These are phyloP conservation scores for Leptosphaerulina australis DNA, from an alignment of 2,329 filamentous ascomycete species.

Conservation along the genomic window DNA sequence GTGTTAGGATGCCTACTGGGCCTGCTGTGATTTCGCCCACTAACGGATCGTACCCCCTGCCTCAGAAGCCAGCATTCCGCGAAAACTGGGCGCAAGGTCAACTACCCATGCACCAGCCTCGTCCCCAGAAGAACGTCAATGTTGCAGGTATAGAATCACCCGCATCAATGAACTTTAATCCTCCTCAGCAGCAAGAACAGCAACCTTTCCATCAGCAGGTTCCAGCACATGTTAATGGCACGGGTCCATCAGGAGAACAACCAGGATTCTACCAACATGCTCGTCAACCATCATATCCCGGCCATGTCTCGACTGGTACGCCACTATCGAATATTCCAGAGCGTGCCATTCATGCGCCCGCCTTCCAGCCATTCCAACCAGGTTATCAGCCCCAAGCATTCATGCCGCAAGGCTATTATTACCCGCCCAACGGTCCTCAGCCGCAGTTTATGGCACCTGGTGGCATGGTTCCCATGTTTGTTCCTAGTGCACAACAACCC, in stretches of 20 bases:
- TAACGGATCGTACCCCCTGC: constrained; percentile 54
- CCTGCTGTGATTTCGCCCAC: constrained; percentile 43
- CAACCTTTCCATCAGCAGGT: constrained; percentile 95
- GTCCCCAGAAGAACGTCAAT: constrained; percentile 92
- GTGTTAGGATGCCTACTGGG: constrained; percentile 45
- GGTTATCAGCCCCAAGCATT: constrained; percentile 57
- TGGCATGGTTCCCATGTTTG: constrained; percentile 61
- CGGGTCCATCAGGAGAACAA: constrained; percentile 56
- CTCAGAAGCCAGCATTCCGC: constrained; percentile 62
- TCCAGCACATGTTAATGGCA: constrained; percentile 72
- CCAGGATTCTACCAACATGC: constrained; percentile 64
- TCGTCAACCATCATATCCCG: constrained; percentile 71
- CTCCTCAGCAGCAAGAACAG: constrained; percentile 70
- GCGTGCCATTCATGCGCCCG: constrained; percentile 84
- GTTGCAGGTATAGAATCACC: constrained; percentile 92
- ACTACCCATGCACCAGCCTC: constrained; percentile 88
- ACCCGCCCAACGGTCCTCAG: constrained; percentile 52
- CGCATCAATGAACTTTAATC: constrained; percentile 63
- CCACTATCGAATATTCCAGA: constrained; percentile 92
- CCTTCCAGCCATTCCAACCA: constrained; percentile 74
- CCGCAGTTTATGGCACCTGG: constrained; percentile 54
- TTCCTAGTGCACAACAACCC: constrained; percentile 61
- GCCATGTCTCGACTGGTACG: constrained; percentile 74
- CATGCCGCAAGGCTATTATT: constrained; percentile 65
- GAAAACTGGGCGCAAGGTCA: constrained; percentile 63